Percentiles rank a stretch among this genome's conserved stretches.
Conservation (phyloP, 768 basidiomycete genomes). For the Leccinum fibrillosum region DNA sequence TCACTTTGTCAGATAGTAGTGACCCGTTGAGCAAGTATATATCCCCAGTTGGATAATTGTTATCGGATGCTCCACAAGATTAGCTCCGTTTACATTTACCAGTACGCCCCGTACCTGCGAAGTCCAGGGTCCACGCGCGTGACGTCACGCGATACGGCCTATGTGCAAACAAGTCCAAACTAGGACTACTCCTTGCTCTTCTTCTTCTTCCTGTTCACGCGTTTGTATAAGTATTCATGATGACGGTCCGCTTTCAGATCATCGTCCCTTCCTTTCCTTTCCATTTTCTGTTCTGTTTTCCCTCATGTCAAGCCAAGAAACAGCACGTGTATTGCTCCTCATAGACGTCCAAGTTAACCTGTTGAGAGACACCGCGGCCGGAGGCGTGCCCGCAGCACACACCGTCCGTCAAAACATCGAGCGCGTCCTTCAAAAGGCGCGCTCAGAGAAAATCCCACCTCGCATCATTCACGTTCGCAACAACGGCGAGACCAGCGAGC, state of each 20-base stretch:
- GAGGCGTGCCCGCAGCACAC: conserved; percentile 50
- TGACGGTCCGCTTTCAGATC: background rate
- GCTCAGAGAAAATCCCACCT: conserved; percentile 45
- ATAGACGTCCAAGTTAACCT: conserved; percentile 55
- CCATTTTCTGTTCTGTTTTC: background rate
- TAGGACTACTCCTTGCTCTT: background rate
- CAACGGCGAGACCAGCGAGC: conserved; percentile 55
- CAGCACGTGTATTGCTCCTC: conserved; percentile 50
- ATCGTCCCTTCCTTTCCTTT: background rate
- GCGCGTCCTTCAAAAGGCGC: conserved; percentile 47
- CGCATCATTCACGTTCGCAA: conserved; percentile 69
- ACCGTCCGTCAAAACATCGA: conserved; percentile 46
- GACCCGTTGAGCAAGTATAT: background rate
- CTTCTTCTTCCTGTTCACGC: conserved; percentile 1
- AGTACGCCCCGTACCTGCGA: background rate
- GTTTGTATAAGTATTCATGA: conserved; percentile 15
- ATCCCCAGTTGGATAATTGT: background rate
- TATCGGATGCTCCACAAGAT: background rate
- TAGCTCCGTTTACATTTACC: background rate
- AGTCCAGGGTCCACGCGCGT: conserved; percentile 6
- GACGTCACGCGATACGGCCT: conserved; percentile 21
- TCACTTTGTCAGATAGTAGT: background rate
- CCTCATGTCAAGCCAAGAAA: conserved; percentile 11
- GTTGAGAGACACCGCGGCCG: conserved; percentile 44
- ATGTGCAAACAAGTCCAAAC: conserved; percentile 11